A percentile compares a stretch with the other conserved stretches of the same genome.
These are phyloP conservation scores for Apiospora sp. DNA, from an alignment of 2,329 filamentous ascomycete genomes.

Conservation along the genomic window DNA sequence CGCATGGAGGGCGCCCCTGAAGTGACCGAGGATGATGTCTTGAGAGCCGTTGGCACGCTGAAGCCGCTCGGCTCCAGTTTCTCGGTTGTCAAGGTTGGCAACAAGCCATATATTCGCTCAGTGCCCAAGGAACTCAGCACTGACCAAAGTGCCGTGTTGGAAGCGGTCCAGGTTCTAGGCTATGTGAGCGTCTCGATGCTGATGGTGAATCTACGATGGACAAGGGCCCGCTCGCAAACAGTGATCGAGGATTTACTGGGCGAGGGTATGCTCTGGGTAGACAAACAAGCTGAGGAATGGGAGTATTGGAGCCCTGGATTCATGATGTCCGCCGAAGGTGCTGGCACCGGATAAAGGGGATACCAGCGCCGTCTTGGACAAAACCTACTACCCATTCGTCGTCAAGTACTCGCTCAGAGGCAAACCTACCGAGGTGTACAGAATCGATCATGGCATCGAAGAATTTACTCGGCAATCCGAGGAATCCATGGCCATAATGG, in stretches of 20 bases:
- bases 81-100: slow-evolving; percentile 82
- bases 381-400: background rate
- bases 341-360: slow-evolving; percentile 21
- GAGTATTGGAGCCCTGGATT: slow-evolving; percentile 93
- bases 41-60: slow-evolving; percentile 86
- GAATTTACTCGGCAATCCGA: too few species aligned
- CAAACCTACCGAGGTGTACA: too few species aligned
- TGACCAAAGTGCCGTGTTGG: slow-evolving; percentile 90
- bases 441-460: background rate
- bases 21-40: slow-evolving; percentile 91
- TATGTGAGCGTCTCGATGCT: slow-evolving; percentile 92
- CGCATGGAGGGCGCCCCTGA: slow-evolving; percentile 79
- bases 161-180: slow-evolving; percentile 88
- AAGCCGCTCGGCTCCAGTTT: slow-evolving; percentile 89
- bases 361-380: background rate
- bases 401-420: background rate
- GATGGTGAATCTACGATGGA: slow-evolving; percentile 85
- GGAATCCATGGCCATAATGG: background rate
- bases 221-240: slow-evolving; percentile 82
- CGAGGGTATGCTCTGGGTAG: slow-evolving; percentile 93
- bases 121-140: slow-evolving; percentile 95
- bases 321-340: slow-evolving; percentile 38
- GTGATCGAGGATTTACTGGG: slow-evolving; percentile 89
- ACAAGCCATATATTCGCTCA: slow-evolving; percentile 86
- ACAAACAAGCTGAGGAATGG: slow-evolving; percentile 82